Base-by-base conservation (phyloP, 257 asterid species). In the Nicotiana tomentosiformis region DNA sequence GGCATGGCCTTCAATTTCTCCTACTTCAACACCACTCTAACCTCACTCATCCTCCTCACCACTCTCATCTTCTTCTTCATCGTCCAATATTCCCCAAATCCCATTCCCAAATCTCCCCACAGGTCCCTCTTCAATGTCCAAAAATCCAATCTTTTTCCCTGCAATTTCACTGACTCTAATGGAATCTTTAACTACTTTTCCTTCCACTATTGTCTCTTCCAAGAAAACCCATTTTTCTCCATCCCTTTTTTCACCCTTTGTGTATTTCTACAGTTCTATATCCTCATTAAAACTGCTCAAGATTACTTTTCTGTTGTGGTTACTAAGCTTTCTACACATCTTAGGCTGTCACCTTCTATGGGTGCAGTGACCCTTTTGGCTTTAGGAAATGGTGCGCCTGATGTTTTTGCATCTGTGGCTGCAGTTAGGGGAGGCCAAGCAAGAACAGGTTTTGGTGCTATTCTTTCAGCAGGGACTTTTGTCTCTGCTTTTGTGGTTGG, bases 331-430 rank as follows among this genome's bases (percentile, higher is more conserved):
- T 89, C 95, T 33, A 67, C 88, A 14, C 97, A 92, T 70, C 81
- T 96, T 49, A 90, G 83, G 5, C 89, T 96, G 53, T 93, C 99
- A 0, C 98, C 99, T 74, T 93, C 98, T 0, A 93, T 96, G 99
- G 99, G 98, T 2, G 99, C 99, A 1, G 98, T 96, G 66, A 96
- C 99, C 85, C 96, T 96, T 39, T 81, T 96, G 78, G 98, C 98
- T 11, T 89, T 96, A 6, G 99, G 99, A 7, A 96, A 96, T 85
- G 99, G 98, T 10, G 98, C 99, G 2, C 99, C 99, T 43, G 99
- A 96, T 74, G 99, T 96, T 82, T 96, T 94, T 68, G 97, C 99
- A 5, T 94, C 98, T 6, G 95, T 96, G 79, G 98, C 99, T 29
- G 98, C 98, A 5, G 95, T 96, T 10, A 86, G 93, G 64, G 96